Base-by-base conservation (phyloP, 331 rosid species). In the Ulmus americana region DNA sequence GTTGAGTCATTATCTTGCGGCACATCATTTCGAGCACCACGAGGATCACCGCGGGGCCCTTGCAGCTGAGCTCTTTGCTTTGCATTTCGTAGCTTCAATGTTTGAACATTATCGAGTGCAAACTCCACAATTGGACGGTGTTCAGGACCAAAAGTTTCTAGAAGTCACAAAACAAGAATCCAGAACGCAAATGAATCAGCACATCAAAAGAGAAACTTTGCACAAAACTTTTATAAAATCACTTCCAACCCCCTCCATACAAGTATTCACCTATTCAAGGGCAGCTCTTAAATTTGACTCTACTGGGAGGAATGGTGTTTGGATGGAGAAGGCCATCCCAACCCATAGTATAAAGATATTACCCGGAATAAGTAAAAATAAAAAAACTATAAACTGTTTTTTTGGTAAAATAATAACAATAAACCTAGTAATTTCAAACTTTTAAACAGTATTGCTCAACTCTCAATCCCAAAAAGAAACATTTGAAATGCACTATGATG, bases 91-190 rank as follows among this genome's bases (percentile, higher is more conserved):
- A 78, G 71, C 77, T 87, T 87, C 76, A 94, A 48, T 6, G 79
- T 81, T 69, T 85, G 91, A 75, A 94, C 88, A 71, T 94, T 90
- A 71, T 94, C 97, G 49, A 94, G 56, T 56, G 99, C 95, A 50
- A 94, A 94, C 87, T 94, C 99, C 65, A 94, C 95, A 12, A 94
- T 87, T 0, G 96, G 99, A 7, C 99, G 91, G 68, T 87, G 82
- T 40, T 79, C 91, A 14, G 87, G 75, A 69, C 95, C 95, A 77
- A 94, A 94, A 54, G 95, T 90, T 76, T 79, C 99, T 94, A 64
- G 65, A 67, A 67, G 68, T 70, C 56, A 57, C 28, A 62, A 20
- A 49, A 45, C 42, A 55, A 46, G 14, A 44, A 39, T 39, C 55
- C 43, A 49, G 45, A 59, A 53, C 6, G 67, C 2, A 20, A 15